phyloP scores from a whole-genome alignment of 495 filamentous ascomycete species.

The Aspergillus sclerotiicarbonarius region DNA sequence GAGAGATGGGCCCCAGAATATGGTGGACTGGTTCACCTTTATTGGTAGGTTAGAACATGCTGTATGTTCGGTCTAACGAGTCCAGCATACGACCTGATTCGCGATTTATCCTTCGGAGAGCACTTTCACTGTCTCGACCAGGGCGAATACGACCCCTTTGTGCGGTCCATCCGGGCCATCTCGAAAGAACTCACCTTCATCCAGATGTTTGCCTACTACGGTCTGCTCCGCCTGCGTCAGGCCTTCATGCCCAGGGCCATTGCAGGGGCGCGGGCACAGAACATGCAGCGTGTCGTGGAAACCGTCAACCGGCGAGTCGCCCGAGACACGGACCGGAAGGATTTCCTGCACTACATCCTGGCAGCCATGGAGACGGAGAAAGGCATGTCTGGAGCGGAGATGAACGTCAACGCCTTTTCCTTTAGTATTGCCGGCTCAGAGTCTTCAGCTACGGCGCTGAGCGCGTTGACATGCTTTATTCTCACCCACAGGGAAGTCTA shows the following conservation, averaged over 20 bases:
- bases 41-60: no score
- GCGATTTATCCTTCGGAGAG: constrained; percentile 11
- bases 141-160: constrained; percentile 1
- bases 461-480: constrained; percentile 50
- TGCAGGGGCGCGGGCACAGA: not conserved
- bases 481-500: constrained; percentile 21
- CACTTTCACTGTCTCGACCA: not conserved
- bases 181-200: constrained; percentile 5
- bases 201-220: not conserved
- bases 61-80: not conserved
- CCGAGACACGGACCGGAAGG: constrained; percentile 15
- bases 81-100: constrained; percentile 8
- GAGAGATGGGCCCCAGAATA: not conserved
- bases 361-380: constrained; percentile 24
- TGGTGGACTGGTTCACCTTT: constrained; percentile 7
- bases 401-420: constrained; percentile 36
- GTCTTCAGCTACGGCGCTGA: constrained; percentile 50
- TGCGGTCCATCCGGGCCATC: not conserved
- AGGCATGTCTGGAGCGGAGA: constrained; percentile 33
- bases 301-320: constrained; percentile 19
- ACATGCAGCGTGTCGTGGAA: constrained; percentile 5
- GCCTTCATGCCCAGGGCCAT: constrained; percentile 1
- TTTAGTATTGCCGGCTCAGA: constrained; percentile 51
- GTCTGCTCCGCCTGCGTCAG: not conserved
- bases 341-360: constrained; percentile 29